Conservation (phyloP, 441 rosid genomes). For the Theobroma grandiflorum region DNA sequence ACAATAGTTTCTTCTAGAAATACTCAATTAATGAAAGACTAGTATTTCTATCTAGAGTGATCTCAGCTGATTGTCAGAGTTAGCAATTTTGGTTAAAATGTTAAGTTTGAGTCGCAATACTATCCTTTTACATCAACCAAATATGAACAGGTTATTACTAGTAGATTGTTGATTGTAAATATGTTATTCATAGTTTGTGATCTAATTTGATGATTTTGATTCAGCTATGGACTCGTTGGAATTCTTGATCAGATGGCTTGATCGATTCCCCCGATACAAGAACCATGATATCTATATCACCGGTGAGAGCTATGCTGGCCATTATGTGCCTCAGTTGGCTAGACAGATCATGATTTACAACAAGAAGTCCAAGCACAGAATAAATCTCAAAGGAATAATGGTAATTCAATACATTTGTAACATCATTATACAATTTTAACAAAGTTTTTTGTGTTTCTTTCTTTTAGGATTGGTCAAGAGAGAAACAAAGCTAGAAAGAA, state of each 20-base stretch:
- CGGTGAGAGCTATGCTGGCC: constrained; percentile 98
- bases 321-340: constrained; percentile 97
- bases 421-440: not conserved
- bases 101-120: not conserved
- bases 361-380: constrained; percentile 54
- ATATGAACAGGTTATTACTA: not conserved
- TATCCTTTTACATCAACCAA: no score
- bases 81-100: not conserved
- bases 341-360: constrained; percentile 73
- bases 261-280: constrained; percentile 84
- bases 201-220: not conserved
- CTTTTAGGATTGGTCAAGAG: not conserved
- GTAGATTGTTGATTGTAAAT: not conserved
- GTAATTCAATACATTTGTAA: constrained; percentile 38
- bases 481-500: not conserved
- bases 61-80: not conserved
- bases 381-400: constrained; percentile 92
- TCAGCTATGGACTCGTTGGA: constrained; percentile 87
- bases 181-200: not conserved
- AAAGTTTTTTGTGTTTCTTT: not conserved
- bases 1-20: not conserved
- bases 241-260: constrained; percentile 76
- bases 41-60: not conserved
- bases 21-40: not conserved
- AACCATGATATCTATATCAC: constrained; percentile 71